phyloP scores from a whole-genome alignment of 2,329 filamentous ascomycete genomes.

The Ophiostoma ulmi region DNA sequence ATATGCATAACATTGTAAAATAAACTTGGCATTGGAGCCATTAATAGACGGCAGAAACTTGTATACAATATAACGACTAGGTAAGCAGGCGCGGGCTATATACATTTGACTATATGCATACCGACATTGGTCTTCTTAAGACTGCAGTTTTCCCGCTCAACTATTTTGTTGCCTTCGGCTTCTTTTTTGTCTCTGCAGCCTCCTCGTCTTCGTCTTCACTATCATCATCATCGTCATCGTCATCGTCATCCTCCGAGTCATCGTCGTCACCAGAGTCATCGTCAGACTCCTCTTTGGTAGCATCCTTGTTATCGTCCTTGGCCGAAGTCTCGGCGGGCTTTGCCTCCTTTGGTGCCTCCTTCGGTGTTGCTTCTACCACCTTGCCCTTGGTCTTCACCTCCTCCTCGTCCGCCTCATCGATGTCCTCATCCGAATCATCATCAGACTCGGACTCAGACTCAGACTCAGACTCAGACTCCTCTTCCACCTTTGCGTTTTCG shows the following conservation, averaged over 20 bases:
- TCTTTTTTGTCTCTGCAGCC: not conserved
- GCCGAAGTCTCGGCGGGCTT: not conserved
- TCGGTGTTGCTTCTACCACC: not conserved
- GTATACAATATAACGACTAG: not conserved
- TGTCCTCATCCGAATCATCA: conserved; percentile 26
- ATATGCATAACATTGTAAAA: not conserved
- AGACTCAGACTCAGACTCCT: conserved; percentile 23
- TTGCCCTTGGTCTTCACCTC: conserved; percentile 29
- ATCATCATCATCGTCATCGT: not conserved
- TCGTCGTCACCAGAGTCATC: not conserved
- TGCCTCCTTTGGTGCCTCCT: not conserved
- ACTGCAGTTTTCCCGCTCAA: not conserved
- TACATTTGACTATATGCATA: conserved; percentile 7
- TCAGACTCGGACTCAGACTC: conserved; percentile 19
- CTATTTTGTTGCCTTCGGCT: not conserved
- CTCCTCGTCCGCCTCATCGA: conserved; percentile 27
- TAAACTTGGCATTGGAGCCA: not conserved
- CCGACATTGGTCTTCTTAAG: not conserved
- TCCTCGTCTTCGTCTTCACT: not conserved
- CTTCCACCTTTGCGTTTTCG: conserved; percentile 19
- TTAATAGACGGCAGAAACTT: not conserved
- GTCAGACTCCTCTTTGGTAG: not conserved
- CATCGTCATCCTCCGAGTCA: not conserved
- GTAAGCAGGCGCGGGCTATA: not conserved
- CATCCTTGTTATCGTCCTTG: not conserved